These are phyloP conservation scores for Mesembryanthemum crystallinum DNA, from an alignment of 148 eudicot genomes.

Conservation along the genomic window DNA sequence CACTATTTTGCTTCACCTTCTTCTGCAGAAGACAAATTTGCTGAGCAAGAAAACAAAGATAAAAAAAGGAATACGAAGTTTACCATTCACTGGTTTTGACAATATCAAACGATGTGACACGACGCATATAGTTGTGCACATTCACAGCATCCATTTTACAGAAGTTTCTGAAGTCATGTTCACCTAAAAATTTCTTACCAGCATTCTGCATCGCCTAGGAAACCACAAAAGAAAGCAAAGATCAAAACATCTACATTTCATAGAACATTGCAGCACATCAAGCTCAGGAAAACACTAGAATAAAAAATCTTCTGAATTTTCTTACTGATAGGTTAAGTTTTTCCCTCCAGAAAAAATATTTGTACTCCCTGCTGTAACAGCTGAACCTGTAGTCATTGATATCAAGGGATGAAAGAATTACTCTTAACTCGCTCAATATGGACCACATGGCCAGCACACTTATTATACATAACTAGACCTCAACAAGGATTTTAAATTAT, in stretches of 20 bases:
- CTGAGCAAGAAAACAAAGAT: not conserved
- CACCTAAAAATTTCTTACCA: conserved; percentile 75
- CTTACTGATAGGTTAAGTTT: conserved; percentile 61
- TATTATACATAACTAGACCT: not conserved
- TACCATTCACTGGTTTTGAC: conserved; percentile 66
- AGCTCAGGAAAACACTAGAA: not conserved
- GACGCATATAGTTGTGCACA: conserved; percentile 80
- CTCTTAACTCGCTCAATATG: not conserved
- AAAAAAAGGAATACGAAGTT: not conserved
- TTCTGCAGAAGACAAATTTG: not conserved
- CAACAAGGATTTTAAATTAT: not conserved
- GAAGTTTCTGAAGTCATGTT: conserved; percentile 94
- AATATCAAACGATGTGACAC: conserved; percentile 55
- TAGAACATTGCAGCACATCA: not conserved
- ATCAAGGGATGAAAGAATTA: conserved; percentile 15
- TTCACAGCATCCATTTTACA: conserved; percentile 96
- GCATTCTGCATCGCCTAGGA: conserved; percentile 82
- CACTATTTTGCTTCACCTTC: not conserved
- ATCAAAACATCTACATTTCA: conserved; percentile 3
- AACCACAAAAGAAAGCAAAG: conserved; percentile 11
- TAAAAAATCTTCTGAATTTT: not conserved
- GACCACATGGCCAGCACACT: not conserved
- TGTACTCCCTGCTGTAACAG: conserved; percentile 84
- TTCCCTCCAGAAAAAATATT: conserved; percentile 85
- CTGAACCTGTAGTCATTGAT: conserved; percentile 57